These are phyloP conservation scores for Leptodontidium sp. DNA, from an alignment of 2,329 filamentous ascomycete species.

Conservation along the genomic window DNA sequence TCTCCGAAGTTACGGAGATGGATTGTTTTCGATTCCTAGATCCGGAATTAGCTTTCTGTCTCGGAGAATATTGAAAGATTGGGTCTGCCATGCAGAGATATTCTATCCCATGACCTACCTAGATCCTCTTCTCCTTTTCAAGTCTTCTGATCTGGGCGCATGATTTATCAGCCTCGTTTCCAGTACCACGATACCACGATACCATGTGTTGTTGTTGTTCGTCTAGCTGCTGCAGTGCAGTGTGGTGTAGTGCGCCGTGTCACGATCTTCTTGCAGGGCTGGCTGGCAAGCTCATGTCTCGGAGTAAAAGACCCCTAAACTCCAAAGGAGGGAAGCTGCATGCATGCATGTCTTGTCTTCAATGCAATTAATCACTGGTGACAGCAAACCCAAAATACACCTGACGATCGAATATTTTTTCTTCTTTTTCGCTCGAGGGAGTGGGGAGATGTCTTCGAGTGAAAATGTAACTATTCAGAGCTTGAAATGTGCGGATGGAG, in stretches of 20 bases:
- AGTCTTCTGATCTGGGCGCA: constrained; percentile 12
- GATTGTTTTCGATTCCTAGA: not conserved
- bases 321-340: not conserved
- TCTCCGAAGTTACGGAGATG: not conserved
- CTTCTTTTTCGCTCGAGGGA: not conserved
- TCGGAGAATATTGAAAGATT: too few species aligned
- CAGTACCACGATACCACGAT: not conserved
- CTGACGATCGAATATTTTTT: not conserved
- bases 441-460: not conserved
- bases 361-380: not conserved
- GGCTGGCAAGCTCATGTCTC: constrained; percentile 6
- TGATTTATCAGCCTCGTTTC: constrained; percentile 1
- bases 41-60: not conserved
- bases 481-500: not conserved
- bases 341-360: not conserved
- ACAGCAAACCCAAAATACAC: not conserved
- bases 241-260: not conserved
- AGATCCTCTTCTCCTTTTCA: not conserved
- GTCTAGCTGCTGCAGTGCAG: not conserved
- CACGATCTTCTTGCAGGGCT: not conserved
- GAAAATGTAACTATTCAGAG: constrained; percentile 1
- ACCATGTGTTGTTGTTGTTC: constrained; percentile 5
- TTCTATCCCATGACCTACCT: not conserved
- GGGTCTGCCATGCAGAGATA: not conserved
- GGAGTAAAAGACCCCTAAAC: not conserved